phyloP scores from a whole-genome alignment of 345 rosid genomes.

The Cardamine resedifolia region DNA sequence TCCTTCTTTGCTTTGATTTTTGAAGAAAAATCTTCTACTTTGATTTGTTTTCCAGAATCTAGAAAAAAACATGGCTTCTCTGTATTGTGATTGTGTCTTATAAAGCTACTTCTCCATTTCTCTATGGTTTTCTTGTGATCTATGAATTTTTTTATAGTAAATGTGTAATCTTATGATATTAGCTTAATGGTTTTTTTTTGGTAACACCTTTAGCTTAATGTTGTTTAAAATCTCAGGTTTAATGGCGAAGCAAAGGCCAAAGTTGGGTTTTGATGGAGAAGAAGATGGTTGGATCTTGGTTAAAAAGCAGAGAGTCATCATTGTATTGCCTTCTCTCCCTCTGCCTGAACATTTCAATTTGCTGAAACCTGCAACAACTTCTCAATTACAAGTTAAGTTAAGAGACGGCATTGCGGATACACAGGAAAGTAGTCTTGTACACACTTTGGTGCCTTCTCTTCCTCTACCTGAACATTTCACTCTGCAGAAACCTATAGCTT shows the following conservation, averaged over 20 bases:
- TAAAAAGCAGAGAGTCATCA: constrained; percentile 66
- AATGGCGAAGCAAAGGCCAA: constrained; percentile 55
- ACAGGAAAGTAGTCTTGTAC: constrained; percentile 1
- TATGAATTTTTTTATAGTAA: neutral
- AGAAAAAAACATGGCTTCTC: neutral
- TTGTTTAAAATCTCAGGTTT: constrained; percentile 23
- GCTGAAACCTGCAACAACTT: constrained; percentile 42
- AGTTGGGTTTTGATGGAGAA: constrained; percentile 35
- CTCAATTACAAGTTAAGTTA: constrained; percentile 36
- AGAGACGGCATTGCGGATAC: constrained; percentile 29
- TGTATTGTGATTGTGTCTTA: neutral
- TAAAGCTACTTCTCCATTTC: neutral
- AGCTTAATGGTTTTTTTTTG: too few relatives aligned
- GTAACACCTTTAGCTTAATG: neutral
- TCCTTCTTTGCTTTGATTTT: constrained; percentile 2
- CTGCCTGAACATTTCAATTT: constrained; percentile 25
- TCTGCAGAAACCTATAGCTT: constrained; percentile 28
- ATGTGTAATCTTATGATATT: neutral
- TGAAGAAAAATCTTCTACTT: neutral
- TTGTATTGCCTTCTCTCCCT: constrained; percentile 61
- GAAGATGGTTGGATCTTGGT: constrained; percentile 74
- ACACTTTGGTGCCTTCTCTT: constrained; percentile 38
- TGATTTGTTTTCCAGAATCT: neutral
- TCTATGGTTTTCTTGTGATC: constrained; percentile 2
- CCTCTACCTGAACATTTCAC: constrained; percentile 29